Percentiles rank a stretch among this genome's conserved stretches.
Evolutionary conservation across 768 basidiomycete species (phyloP).

Genomic region (Calvatia gigantea): DNA sequence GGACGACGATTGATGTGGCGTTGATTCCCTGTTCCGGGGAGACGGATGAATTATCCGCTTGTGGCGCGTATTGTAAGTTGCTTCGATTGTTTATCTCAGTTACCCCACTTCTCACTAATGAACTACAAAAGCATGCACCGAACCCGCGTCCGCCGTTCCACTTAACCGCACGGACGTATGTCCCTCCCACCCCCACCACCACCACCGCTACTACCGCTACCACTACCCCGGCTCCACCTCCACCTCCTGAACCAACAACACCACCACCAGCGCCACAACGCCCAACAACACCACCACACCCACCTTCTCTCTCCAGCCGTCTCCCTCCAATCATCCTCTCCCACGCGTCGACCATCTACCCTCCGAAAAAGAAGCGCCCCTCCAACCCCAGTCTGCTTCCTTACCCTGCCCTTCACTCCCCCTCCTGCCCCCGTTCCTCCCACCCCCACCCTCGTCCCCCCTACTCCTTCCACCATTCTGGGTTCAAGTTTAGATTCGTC

Average conservation of each 20-base stretch:
- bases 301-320: no score
- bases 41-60: slow-evolving; percentile 23
- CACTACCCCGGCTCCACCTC: neutral
- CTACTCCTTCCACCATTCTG: neutral
- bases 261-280: neutral
- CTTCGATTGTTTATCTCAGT: neutral
- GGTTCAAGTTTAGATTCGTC: neutral
- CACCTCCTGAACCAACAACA: neutral
- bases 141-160: slow-evolving; percentile 33
- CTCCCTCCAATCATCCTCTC: no score
- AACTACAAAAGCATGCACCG: slow-evolving; percentile 29
- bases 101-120: neutral
- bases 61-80: slow-evolving; percentile 36
- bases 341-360: neutral
- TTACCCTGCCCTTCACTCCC: neutral
- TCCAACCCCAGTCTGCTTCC: neutral
- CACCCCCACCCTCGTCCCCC: neutral
- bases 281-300: neutral
- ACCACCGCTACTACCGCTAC: neutral
- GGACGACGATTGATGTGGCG: slow-evolving; percentile 7
- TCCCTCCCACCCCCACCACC: slow-evolving; percentile 15
- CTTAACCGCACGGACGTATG: slow-evolving; percentile 28
- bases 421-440: neutral
- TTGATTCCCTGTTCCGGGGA: neutral
- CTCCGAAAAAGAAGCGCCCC: no score